Percentiles rank a stretch among this genome's conserved stretches.
These are phyloP conservation scores for Diaporthe vaccinii DNA, from an alignment of 2,329 filamentous ascomycete species.

Conservation along the genomic window DNA sequence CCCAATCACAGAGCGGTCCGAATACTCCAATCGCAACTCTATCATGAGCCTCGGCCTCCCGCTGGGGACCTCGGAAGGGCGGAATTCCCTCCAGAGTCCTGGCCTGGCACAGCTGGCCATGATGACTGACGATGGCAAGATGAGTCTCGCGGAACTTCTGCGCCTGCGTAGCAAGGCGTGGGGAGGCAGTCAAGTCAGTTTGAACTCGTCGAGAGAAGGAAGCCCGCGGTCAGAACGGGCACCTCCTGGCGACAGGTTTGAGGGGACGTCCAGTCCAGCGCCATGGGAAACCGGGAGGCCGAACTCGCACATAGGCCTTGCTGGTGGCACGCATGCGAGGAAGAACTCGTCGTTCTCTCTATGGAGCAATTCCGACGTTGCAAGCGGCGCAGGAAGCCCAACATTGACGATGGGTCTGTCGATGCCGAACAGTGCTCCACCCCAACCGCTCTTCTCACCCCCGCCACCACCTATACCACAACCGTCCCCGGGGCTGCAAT, in stretches of 20 bases:
- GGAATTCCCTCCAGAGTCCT: conserved; percentile 73
- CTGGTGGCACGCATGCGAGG: conserved; percentile 52
- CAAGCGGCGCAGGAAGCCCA: conserved; percentile 63
- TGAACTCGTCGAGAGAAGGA: conserved; percentile 70
- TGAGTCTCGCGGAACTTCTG: conserved; percentile 80
- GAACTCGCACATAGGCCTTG: conserved; percentile 42
- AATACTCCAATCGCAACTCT: conserved; percentile 95
- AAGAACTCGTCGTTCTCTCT: conserved; percentile 65
- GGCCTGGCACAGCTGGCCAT: conserved; percentile 83
- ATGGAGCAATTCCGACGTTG: conserved; percentile 62
- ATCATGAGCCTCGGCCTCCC: conserved; percentile 80
- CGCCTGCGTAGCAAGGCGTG: conserved; percentile 82
- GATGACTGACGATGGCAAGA: conserved; percentile 76
- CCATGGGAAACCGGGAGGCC: conserved; percentile 52
- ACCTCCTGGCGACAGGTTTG: conserved; percentile 54
- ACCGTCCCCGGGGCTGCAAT: conserved; percentile 47
- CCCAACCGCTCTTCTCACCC: conserved; percentile 45
- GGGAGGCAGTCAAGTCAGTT: conserved; percentile 83
- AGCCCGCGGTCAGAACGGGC: conserved; percentile 64
- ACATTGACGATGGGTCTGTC: conserved; percentile 59
- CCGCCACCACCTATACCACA: conserved; percentile 44
- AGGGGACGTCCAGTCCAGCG: conserved; percentile 56
- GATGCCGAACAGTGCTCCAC: conserved; percentile 38
- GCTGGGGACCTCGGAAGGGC: conserved; percentile 55
- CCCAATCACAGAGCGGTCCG: conserved; percentile 94